Base-by-base conservation (phyloP, 331 rosid genomes). In the Pyracantha coccinea region DNA sequence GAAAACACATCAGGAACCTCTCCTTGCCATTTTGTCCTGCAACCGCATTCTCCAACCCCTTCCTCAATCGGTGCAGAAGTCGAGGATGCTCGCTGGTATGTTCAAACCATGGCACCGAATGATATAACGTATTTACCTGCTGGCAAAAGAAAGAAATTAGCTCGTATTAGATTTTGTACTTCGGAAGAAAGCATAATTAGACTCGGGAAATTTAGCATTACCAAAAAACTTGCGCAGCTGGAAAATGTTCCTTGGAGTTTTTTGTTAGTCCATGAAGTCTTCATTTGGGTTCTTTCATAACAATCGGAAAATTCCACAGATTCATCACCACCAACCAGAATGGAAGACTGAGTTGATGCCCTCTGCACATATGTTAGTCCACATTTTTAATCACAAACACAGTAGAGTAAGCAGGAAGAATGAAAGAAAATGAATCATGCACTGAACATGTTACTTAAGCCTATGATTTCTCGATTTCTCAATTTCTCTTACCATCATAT, bases 401-500 rank as follows among this genome's bases (percentile, higher is more conserved):
- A 27, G 16, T 61, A 61, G 58, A 58, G 23, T 61, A 21, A 69
- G 50, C 53, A 33, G 23, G 29, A 1, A 16, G 9, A 29, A 68
- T 4, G 11, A 25, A 45, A 23, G n/a, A 35, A 13, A 38, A 60
- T 23, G 66, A 24, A 25, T 58, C 27, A 53, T 12, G 66, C 79
- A 53, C 9, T 27, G 66, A 53, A 52, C 62, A 6, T 29, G 20
- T 44, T 12, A 44, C 50, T 2, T n/a, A 19, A 29, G 74, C 11
- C 7, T 53, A 52, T 44, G 50, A 44, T 44, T 13, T 44, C 50
- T 44, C 50, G 50, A 44, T 44, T 13, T 44, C 50, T 44, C 50
- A 44, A 44, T 44, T 44, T 71, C 65, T 75, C 91, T 87, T 88
- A 90, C 99, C 75, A 87, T 93, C 93, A 86, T 90, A 79, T 92